Evolutionary conservation across 345 rosid species (phyloP).

Genomic region (Angophora floribunda): DNA sequence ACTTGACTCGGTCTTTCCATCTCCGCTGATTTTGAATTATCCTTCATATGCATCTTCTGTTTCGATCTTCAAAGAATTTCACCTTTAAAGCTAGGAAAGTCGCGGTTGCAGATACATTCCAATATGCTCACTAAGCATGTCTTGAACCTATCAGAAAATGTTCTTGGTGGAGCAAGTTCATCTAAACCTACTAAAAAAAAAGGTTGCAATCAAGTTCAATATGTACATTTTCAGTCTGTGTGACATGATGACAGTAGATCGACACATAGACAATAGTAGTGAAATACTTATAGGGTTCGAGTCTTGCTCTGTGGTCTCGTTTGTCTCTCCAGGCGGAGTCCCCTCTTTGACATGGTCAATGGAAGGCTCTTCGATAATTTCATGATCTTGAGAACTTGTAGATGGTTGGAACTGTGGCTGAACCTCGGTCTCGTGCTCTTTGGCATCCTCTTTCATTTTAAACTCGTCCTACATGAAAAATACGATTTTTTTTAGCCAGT

Average conservation of each 20-base stretch:
- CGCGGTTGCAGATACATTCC: not conserved
- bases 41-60: not conserved
- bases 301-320: not conserved
- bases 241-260: not conserved
- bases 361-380: not conserved
- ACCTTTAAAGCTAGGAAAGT: not conserved
- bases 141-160: not conserved
- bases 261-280: not conserved
- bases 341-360: not conserved
- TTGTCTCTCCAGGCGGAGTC: not conserved
- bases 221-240: not conserved
- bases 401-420: not conserved
- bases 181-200: not conserved
- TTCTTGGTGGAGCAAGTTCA: not conserved
- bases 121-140: not conserved
- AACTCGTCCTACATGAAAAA: not conserved
- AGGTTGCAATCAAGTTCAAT: not conserved
- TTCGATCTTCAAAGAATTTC: not conserved
- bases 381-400: not conserved
- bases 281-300: accelerated
- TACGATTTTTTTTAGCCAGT: not conserved
- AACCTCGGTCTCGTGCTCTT: not conserved
- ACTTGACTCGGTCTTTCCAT: not conserved
- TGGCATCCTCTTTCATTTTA: not conserved
- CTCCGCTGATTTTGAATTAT: not conserved